Evolutionary conservation across 106 monocot species (phyloP).

Genomic region (Apostasia ramifera): DNA sequence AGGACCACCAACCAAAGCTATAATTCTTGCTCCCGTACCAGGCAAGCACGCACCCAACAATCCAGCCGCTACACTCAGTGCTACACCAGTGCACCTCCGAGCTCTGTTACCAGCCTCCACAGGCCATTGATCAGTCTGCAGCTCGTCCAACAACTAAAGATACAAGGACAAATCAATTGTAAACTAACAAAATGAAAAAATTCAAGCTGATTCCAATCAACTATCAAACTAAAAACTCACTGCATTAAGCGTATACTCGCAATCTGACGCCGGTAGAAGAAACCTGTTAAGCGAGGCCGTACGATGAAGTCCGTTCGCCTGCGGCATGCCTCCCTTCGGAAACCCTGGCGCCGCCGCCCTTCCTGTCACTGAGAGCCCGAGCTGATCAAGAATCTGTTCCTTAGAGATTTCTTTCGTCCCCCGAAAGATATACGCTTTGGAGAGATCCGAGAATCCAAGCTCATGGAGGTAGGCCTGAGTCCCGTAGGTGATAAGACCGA

Average conservation of each 20-base stretch:
- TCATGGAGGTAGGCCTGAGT: slow-evolving; percentile 96
- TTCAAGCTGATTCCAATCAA: neutral
- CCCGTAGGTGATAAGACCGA: slow-evolving; percentile 84
- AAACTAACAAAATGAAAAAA: no score
- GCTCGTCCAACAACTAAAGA: slow-evolving; percentile 82
- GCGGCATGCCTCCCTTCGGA: slow-evolving; percentile 17
- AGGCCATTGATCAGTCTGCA: slow-evolving; percentile 95
- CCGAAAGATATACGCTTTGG: slow-evolving; percentile 75
- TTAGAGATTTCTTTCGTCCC: slow-evolving; percentile 85
- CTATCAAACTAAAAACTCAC: slow-evolving; percentile 22
- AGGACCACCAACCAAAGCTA: slow-evolving; percentile 91
- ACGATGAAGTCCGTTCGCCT: slow-evolving; percentile 28
- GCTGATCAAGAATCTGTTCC: slow-evolving; percentile 91
- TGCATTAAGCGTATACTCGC: slow-evolving; percentile 80
- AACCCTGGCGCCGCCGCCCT: slow-evolving; percentile 9
- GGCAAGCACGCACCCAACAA: slow-evolving; percentile 86
- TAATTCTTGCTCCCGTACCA: slow-evolving; percentile 89
- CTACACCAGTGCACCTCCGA: slow-evolving; percentile 86
- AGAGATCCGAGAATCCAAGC: slow-evolving; percentile 80
- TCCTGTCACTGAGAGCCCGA: slow-evolving; percentile 51
- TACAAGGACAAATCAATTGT: neutral
- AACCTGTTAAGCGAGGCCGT: slow-evolving; percentile 53
- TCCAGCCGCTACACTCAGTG: slow-evolving; percentile 87
- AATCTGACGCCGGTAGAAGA: slow-evolving; percentile 85
- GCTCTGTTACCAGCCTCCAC: slow-evolving; percentile 76